phyloP scores from a whole-genome alignment of 306 rosid species.

The Quercus gilva region DNA sequence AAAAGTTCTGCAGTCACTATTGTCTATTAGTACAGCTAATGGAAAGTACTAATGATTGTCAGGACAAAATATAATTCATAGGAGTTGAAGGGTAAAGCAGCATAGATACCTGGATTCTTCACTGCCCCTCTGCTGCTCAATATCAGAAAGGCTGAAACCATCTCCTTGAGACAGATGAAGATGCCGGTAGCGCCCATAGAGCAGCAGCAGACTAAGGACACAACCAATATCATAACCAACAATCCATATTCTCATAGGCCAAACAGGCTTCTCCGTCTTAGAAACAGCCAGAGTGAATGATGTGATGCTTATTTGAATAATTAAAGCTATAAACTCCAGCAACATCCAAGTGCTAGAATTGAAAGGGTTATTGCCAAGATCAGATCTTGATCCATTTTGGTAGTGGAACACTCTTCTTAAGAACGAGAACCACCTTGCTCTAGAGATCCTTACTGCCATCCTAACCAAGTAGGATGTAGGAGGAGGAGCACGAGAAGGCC shows the following conservation, averaged over 20 bases:
- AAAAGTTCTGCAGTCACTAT: not conserved
- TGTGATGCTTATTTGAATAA: conserved; percentile 58
- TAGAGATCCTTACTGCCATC: conserved; percentile 78
- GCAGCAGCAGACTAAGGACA: conserved; percentile 67
- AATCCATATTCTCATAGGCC: conserved; percentile 98
- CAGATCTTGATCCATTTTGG: conserved; percentile 85
- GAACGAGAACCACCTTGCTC: conserved; percentile 92
- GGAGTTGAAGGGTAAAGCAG: not conserved
- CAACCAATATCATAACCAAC: conserved; percentile 85
- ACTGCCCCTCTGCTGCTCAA: conserved; percentile 66
- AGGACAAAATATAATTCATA: not conserved
- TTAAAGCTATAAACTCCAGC: conserved; percentile 63
- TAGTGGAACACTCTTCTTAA: conserved; percentile 92
- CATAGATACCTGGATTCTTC: conserved; percentile 77
- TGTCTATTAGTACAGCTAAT: not conserved
- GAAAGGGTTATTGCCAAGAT: conserved; percentile 87
- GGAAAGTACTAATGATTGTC: not conserved
- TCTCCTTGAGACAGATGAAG: conserved; percentile 51
- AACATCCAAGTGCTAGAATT: conserved; percentile 85
- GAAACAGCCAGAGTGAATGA: conserved; percentile 62
- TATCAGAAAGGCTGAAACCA: conserved; percentile 49
- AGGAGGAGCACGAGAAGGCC: conserved; percentile 40
- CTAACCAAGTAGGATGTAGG: conserved; percentile 38
- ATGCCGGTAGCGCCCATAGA: conserved; percentile 68
- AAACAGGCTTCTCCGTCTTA: conserved; percentile 74